Evolutionary conservation across 805 yeast species (phyloP), one percentile per base, ranked within the genome.

Genomic region (Teunomyces tritomae): DNA sequence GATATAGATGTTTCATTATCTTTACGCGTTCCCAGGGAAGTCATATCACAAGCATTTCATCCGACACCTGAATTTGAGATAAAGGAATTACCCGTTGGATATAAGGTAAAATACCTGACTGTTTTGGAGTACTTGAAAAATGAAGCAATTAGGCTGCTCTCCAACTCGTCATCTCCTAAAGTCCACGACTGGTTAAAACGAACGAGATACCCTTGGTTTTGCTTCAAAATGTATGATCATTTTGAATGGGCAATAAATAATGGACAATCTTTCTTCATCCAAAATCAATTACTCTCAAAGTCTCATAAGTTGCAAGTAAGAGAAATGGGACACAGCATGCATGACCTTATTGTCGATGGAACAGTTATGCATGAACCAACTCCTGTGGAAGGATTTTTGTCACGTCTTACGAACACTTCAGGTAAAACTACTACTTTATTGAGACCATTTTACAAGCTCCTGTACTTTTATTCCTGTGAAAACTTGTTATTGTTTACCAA

Each of bases 361-460:
- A 56, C 44, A 1, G 17, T 6, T 9, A 2, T 27, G 11, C 32
- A 30, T 8, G 96, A 86, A 58, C 97, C 97, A 0, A 45, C 67
- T 0, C 84, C 96, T 0, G 63, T 89, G 8, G 98, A 92, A 66
- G 98, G 98, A 0, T 90, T 87, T 60, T 62, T 91, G 16, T 68
- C 79, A 2, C 74, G 84, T 43, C 60, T 85, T 28, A 75, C 84
- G 0, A 74, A 80, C 39, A 71, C 77, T 48, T 59, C 63, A 5
- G 89, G 89, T 0, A 59, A 56, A 52, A 57, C 63, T 54, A 50
- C 64, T 58, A 49, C 64, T 45, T 48, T 73, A 8, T 58, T 73
- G 4, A 69, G 73, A 28, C 64, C 77, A 29, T 76, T 79, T 46
- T 76, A 75, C 54, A 80, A 77, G 47, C 64, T 84, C 39, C 76